A percentile compares a stretch with the other conserved stretches of the same genome.
phyloP scores from a whole-genome alignment of 2,329 filamentous ascomycete species.

The Ophiobolus disseminans region DNA sequence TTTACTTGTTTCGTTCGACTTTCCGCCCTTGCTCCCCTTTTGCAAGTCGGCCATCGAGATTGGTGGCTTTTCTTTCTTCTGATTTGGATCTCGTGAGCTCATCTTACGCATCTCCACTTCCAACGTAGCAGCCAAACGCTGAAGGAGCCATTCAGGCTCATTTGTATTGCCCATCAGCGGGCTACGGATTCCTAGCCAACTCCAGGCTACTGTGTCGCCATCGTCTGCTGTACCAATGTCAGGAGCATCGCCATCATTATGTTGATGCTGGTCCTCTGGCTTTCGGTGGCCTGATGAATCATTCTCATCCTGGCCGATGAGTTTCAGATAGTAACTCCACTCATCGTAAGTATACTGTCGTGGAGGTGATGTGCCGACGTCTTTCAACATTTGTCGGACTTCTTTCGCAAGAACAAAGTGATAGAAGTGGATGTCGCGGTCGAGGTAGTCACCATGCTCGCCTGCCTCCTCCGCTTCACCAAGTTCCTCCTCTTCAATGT shows the following conservation, averaged over 20 bases:
- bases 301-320: constrained; percentile 51
- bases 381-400: constrained; percentile 52
- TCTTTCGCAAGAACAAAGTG: constrained; percentile 57
- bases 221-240: constrained; percentile 44
- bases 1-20: constrained; percentile 7
- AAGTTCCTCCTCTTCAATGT: constrained; percentile 53
- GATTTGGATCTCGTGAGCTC: constrained; percentile 23
- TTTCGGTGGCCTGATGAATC: constrained; percentile 47
- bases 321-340: constrained; percentile 48
- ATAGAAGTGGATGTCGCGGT: constrained; percentile 61
- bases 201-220: constrained; percentile 68
- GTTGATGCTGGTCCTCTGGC: constrained; percentile 30
- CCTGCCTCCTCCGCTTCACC: constrained; percentile 51
- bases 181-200: constrained; percentile 73
- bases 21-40: constrained; percentile 8
- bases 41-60: constrained; percentile 43
- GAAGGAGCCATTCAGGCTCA: constrained; percentile 77
- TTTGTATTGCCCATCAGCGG: constrained; percentile 73
- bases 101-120: constrained; percentile 49
- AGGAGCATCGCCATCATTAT: constrained; percentile 24
- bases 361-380: constrained; percentile 49
- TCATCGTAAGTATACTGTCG: constrained; percentile 50
- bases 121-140: constrained; percentile 66
- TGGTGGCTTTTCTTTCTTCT: constrained; percentile 34
- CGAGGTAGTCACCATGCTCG: constrained; percentile 51